phyloP scores from a whole-genome alignment of 331 rosid genomes.

The Quercus lobata region DNA sequence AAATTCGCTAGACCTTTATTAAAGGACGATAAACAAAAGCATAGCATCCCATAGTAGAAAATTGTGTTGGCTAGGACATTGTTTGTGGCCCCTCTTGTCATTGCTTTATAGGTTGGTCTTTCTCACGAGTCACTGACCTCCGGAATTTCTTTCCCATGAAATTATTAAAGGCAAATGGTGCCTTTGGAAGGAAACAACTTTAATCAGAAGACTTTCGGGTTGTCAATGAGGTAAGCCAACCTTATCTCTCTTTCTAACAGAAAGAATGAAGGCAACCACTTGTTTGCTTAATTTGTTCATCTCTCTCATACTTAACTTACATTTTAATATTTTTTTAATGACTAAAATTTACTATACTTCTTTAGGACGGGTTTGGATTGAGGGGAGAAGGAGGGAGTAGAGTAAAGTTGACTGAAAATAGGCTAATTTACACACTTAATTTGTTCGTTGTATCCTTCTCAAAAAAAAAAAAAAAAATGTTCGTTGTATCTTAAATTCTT shows the following conservation, averaged over 20 bases:
- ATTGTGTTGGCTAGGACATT: neutral
- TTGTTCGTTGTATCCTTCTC: no score
- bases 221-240: conserved; percentile 51
- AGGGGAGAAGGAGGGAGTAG: no score
- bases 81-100: conserved; percentile 5
- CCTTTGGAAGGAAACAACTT: conserved; percentile 48
- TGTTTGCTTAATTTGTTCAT: neutral
- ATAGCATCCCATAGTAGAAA: neutral
- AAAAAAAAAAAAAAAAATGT: no score
- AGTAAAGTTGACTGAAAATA: no score
- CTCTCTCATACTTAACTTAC: neutral
- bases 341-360: no score
- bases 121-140: conserved; percentile 3
- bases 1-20: neutral
- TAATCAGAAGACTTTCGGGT: conserved; percentile 39
- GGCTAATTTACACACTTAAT: no score
- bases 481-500: no score
- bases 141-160: conserved; percentile 17
- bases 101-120: conserved; percentile 29
- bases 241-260: conserved; percentile 16
- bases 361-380: no score
- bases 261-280: conserved; percentile 21
- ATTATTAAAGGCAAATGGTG: conserved; percentile 44
- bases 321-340: neutral
- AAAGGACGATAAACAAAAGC: neutral